Evolutionary conservation across 306 rosid genomes (phyloP).

Genomic region (Begonia masoniana): DNA sequence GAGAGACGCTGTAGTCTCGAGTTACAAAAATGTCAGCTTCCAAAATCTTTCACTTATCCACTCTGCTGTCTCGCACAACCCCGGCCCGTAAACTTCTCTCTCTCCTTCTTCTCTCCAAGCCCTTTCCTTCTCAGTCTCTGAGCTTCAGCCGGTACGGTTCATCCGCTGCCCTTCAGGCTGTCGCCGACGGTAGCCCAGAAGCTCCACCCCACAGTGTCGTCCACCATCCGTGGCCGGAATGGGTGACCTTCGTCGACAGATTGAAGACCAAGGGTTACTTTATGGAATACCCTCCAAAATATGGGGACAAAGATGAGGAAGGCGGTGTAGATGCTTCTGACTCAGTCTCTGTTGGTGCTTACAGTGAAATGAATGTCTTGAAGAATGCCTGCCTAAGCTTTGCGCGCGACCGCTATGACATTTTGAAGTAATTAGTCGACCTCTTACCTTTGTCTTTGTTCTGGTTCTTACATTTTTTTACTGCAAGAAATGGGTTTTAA

Average conservation of each 20-base stretch:
- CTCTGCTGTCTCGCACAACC: slow-evolving; percentile 26
- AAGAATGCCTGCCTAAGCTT: slow-evolving; percentile 73
- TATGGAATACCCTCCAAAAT: slow-evolving; percentile 15
- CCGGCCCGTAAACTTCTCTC: slow-evolving; percentile 9
- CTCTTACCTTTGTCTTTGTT: background rate
- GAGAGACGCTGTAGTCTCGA: background rate
- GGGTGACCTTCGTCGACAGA: slow-evolving; percentile 75
- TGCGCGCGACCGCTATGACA: slow-evolving; percentile 79
- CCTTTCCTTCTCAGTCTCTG: slow-evolving; percentile 10
- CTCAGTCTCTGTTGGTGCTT: slow-evolving; percentile 16
- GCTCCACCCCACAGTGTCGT: slow-evolving; percentile 3
- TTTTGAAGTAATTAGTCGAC: slow-evolving; percentile 31
- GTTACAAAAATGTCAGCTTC: slow-evolving; percentile 33
- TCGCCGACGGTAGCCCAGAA: slow-evolving; percentile 13
- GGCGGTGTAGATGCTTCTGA: background rate
- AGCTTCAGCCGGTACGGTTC: slow-evolving; percentile 19
- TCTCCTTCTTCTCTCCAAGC: slow-evolving; percentile 25
- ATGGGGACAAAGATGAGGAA: slow-evolving; percentile 12
- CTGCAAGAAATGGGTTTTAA: background rate
- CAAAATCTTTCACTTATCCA: slow-evolving; percentile 36
- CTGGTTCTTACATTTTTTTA: background rate
- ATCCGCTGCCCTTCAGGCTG: slow-evolving; percentile 14
- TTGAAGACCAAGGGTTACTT: slow-evolving; percentile 60
- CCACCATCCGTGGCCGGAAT: slow-evolving; percentile 90
- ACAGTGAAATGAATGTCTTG: slow-evolving; percentile 36